A percentile compares a stretch with the other conserved stretches of the same genome.
Evolutionary conservation across 257 asterid species (phyloP).

Genomic region (Perilla frutescens): DNA sequence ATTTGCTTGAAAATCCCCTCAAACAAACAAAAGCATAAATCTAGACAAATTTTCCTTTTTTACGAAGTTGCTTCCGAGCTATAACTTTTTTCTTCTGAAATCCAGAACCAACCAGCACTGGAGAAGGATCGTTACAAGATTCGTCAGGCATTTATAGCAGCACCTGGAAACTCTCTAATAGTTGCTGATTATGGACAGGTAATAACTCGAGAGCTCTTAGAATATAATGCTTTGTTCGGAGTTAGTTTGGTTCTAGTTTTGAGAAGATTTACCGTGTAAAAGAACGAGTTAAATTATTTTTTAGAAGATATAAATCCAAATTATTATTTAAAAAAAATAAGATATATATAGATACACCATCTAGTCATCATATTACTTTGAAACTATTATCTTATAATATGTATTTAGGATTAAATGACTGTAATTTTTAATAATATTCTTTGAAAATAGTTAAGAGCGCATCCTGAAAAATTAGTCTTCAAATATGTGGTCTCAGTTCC

Average conservation of each 20-base stretch:
- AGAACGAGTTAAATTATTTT: neutral
- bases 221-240: neutral
- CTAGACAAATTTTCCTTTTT: neutral
- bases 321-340: neutral
- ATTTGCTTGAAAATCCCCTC: conserved; percentile 10
- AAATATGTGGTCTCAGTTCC: conserved; percentile 5
- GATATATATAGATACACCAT: neutral
- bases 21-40: neutral
- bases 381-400: neutral
- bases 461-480: neutral
- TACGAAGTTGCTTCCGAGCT: conserved; percentile 11
- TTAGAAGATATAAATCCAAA: neutral
- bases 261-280: neutral
- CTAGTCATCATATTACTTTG: neutral
- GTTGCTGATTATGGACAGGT: conserved; percentile 99
- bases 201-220: conserved; percentile 27
- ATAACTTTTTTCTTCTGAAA: conserved; percentile 27
- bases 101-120: conserved; percentile 94
- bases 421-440: neutral
- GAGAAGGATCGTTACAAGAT: conserved; percentile 99
- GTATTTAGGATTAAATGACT: neutral
- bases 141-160: conserved; percentile 91
- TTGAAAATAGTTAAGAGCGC: neutral
- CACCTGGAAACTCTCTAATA: conserved; percentile 86
- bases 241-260: neutral